Percentiles rank a stretch among this genome's conserved stretches.
Evolutionary conservation across 768 basidiomycete species (phyloP).

Genomic region (Amanita pseudoporphyria): DNA sequence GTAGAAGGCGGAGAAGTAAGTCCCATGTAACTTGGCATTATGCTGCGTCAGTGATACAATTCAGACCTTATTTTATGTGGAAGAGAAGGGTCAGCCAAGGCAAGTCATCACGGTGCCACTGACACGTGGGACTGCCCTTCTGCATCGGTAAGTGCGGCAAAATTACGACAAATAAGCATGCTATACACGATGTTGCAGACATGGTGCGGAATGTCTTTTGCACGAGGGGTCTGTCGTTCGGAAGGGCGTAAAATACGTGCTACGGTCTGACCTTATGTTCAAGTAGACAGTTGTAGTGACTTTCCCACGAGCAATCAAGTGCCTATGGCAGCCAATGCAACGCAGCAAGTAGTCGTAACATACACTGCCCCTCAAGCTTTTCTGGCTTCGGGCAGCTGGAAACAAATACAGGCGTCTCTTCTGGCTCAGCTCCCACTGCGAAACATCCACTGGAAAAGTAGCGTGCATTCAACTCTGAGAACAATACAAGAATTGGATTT

Average conservation of each 20-base stretch:
- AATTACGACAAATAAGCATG: neutral
- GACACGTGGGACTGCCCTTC: constrained; percentile 51
- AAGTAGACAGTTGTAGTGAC: constrained; percentile 13
- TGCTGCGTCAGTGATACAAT: neutral
- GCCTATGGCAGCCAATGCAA: constrained; percentile 15
- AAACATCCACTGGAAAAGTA: constrained; percentile 88
- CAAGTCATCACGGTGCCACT: constrained; percentile 43
- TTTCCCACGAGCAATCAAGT: constrained; percentile 1
- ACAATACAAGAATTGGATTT: constrained; percentile 89
- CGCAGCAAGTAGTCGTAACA: constrained; percentile 53
- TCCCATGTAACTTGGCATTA: neutral
- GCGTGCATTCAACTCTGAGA: constrained; percentile 57
- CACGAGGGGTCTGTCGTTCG: constrained; percentile 61
- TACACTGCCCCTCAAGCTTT: constrained; percentile 57
- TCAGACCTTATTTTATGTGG: constrained; percentile 64
- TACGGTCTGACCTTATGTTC: constrained; percentile 70
- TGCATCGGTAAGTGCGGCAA: constrained; percentile 43
- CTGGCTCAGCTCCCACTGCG: constrained; percentile 73
- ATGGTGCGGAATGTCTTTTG: constrained; percentile 63
- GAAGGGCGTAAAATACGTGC: constrained; percentile 60
- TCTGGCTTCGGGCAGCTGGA: constrained; percentile 65
- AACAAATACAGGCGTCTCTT: constrained; percentile 54
- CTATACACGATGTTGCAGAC: constrained; percentile 26
- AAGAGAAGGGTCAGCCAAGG: constrained; percentile 36
- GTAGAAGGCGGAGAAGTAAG: constrained; percentile 61